Conservation (phyloP, 345 rosid species). For the Carallia pectinifolia region DNA sequence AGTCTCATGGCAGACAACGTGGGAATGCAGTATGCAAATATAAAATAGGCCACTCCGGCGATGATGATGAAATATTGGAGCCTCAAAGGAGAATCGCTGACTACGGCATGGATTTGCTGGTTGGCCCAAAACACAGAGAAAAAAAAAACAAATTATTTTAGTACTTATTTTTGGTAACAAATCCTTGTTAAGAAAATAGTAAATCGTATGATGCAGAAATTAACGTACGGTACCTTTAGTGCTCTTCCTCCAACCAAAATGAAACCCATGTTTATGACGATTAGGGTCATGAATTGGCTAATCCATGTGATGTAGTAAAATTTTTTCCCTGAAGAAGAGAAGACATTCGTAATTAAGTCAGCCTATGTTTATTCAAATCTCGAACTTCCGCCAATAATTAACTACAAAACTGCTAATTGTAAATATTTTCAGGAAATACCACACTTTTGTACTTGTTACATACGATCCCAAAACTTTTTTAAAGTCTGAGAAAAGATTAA, state of each 20-base stretch:
- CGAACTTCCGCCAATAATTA: too few species aligned
- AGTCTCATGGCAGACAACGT: slow-evolving; percentile 33
- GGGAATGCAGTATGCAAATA: slow-evolving; percentile 27
- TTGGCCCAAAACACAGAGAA: too few species aligned
- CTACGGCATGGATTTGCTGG: slow-evolving; percentile 24
- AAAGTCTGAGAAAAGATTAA: too few species aligned
- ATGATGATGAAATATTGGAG: slow-evolving; percentile 27
- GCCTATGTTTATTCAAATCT: background rate
- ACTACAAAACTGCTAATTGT: too few species aligned
- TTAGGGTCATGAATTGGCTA: slow-evolving; percentile 23
- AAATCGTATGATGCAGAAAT: too few species aligned
- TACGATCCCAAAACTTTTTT: too few species aligned
- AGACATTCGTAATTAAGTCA: background rate
- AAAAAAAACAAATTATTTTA: background rate
- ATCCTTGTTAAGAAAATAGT: background rate
- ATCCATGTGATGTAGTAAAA: slow-evolving; percentile 29
- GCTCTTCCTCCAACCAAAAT: slow-evolving; percentile 37
- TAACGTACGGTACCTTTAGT: slow-evolving; percentile 20
- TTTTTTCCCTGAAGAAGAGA: slow-evolving; percentile 21
- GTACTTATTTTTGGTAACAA: too few species aligned
- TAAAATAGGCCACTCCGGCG: slow-evolving; percentile 29
- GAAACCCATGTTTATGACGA: slow-evolving; percentile 30
- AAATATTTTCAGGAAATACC: too few species aligned
- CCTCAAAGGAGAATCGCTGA: slow-evolving; percentile 24
- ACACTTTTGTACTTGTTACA: too few species aligned